phyloP scores from a whole-genome alignment of 2,329 filamentous ascomycete species.

The Aspergillus fructus region DNA sequence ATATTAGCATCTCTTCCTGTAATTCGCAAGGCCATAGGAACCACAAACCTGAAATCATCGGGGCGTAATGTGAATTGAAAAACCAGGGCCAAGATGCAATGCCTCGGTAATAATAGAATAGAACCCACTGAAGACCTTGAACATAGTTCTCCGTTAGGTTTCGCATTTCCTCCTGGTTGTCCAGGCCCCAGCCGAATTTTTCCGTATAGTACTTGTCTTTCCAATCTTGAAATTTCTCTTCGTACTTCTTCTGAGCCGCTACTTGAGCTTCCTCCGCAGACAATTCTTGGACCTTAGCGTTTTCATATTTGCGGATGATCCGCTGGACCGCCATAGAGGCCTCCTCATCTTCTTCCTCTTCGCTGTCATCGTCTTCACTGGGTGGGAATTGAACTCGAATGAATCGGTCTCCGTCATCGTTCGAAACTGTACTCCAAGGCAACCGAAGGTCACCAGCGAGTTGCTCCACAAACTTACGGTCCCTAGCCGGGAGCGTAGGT shows the following conservation, averaged over 20 bases:
- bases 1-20: conserved; percentile 22
- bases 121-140: conserved; percentile 94
- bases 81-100: conserved; percentile 99
- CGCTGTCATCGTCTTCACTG: conserved; percentile 51
- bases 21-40: neutral
- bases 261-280: conserved; percentile 75
- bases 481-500: conserved; percentile 69
- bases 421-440: conserved; percentile 63
- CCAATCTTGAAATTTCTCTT: conserved; percentile 87
- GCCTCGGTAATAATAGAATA: conserved; percentile 96
- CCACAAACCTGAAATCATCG: conserved; percentile 76
- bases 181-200: conserved; percentile 87
- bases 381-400: conserved; percentile 63
- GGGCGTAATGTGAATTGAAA: conserved; percentile 94
- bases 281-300: conserved; percentile 78
- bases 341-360: conserved; percentile 78
- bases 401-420: conserved; percentile 66
- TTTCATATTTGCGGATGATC: conserved; percentile 87
- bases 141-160: conserved; percentile 94
- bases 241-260: conserved; percentile 79
- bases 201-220: conserved; percentile 89
- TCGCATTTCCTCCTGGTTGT: conserved; percentile 75
- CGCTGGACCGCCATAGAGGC: conserved; percentile 78
- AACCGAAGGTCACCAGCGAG: conserved; percentile 69
- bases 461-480: conserved; percentile 91